Evolutionary conservation across 768 basidiomycete species (phyloP).

Genomic region (Lenzites betulinus): DNA sequence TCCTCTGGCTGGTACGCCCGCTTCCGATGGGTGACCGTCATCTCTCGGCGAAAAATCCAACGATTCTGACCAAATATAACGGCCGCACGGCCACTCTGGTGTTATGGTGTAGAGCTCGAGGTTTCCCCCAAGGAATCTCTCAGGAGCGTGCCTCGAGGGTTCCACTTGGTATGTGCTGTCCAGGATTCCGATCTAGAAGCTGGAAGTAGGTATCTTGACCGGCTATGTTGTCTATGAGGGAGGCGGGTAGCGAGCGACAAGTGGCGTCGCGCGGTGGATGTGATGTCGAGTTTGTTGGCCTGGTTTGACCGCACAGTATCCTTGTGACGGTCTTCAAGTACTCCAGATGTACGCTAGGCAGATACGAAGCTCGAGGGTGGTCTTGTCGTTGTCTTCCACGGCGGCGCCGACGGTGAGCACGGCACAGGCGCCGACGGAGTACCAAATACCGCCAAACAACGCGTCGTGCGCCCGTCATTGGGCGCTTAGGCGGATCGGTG

Average conservation of each 20-base stretch:
- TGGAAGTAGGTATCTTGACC: not conserved
- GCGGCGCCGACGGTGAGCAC: conserved; percentile 17
- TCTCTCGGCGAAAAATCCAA: conserved; percentile 18
- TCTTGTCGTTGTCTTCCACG: conserved; percentile 22
- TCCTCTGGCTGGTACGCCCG: conserved; percentile 36
- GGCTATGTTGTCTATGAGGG: not conserved
- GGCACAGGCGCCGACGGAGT: conserved; percentile 17
- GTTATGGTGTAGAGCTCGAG: not conserved
- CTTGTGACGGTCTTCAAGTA: not conserved
- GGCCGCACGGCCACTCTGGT: not conserved
- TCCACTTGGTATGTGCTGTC: not conserved
- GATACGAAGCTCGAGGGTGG: not conserved
- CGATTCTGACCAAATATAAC: conserved; percentile 3
- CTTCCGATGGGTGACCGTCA: conserved; percentile 37
- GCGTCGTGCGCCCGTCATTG: conserved; percentile 7
- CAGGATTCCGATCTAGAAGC: not conserved
- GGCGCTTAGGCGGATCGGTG: not conserved
- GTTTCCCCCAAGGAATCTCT: not conserved
- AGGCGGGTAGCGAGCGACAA: not conserved
- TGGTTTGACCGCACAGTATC: not conserved
- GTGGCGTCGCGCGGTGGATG: not conserved
- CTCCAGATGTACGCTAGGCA: not conserved
- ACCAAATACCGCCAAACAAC: conserved; percentile 22
- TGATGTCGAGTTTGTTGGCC: not conserved
- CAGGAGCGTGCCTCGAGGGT: conserved; percentile 6